A percentile compares a stretch with the other conserved stretches of the same genome.
Conservation (phyloP, 1,284 basidiomycete genomes). For the Tilletia horrida region DNA sequence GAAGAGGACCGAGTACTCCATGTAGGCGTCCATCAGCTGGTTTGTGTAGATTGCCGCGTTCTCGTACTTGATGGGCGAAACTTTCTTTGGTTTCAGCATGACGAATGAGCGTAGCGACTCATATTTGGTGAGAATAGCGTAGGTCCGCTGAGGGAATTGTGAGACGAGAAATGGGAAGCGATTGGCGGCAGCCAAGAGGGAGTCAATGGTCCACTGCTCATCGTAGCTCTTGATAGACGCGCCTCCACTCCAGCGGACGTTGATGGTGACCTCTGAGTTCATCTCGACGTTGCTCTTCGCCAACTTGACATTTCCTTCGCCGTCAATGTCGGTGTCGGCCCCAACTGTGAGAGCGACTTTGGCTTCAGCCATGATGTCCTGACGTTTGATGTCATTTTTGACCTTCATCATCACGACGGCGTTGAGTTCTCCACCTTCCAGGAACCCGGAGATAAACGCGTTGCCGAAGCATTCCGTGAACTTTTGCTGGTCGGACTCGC, state of each 20-base stretch:
- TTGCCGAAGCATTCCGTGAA: constrained; percentile 7
- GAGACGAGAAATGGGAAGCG: constrained; percentile 18
- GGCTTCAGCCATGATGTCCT: constrained; percentile 16
- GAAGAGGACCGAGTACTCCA: constrained; percentile 20
- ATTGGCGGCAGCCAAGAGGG: constrained; percentile 7
- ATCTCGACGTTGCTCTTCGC: constrained; percentile 7
- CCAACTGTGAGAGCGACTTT: constrained; percentile 17
- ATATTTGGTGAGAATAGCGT: constrained; percentile 18
- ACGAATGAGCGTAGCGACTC: constrained; percentile 15
- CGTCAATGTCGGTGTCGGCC: constrained; percentile 1
- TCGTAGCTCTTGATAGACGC: constrained; percentile 19
- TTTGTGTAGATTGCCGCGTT: constrained; percentile 18
- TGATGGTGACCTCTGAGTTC: constrained; percentile 16
- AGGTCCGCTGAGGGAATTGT: constrained; percentile 15
- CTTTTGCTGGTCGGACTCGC: not conserved
- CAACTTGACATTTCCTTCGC: constrained; percentile 4
- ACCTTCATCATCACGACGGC: constrained; percentile 19
- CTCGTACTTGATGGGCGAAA: constrained; percentile 17
- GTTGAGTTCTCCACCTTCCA: constrained; percentile 19
- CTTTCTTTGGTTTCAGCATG: not conserved
- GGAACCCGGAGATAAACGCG: constrained; percentile 15
- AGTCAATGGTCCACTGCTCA: constrained; percentile 19
- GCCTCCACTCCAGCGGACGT: constrained; percentile 17
- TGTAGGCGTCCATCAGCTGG: constrained; percentile 19
- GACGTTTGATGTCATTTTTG: constrained; percentile 6